Evolutionary conservation across 805 yeast genomes (phyloP).

Genomic region (Suhomyces prunicola): DNA sequence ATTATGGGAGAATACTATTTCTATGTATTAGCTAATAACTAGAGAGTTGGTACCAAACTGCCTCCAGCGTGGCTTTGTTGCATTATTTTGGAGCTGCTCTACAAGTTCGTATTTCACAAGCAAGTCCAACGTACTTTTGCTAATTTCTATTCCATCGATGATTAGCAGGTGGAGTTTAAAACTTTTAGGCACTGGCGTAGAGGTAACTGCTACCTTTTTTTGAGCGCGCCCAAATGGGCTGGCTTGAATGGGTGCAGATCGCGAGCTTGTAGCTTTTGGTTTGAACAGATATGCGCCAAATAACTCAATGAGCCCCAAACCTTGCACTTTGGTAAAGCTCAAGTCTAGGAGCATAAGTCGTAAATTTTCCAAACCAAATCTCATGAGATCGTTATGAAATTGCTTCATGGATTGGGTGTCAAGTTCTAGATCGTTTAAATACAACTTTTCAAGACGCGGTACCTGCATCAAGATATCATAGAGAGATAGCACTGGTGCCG

Average conservation of each 20-base stretch:
- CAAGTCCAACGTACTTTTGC: conserved; percentile 23
- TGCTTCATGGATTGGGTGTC: conserved; percentile 32
- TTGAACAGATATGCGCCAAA: conserved; percentile 11
- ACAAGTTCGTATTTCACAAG: conserved; percentile 17
- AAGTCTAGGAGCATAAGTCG: conserved; percentile 29
- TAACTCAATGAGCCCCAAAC: conserved; percentile 36
- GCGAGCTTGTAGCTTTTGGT: background rate
- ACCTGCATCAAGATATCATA: conserved; percentile 16
- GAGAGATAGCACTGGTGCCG: conserved; percentile 9
- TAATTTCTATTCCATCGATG: conserved; percentile 34
- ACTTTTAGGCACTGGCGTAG: background rate
- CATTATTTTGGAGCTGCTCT: conserved; percentile 21
- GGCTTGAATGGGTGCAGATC: background rate
- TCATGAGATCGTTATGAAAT: conserved; percentile 25
- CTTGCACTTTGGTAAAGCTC: conserved; percentile 37
- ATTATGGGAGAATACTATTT: background rate
- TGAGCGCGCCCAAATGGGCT: background rate
- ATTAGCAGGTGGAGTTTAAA: conserved; percentile 19
- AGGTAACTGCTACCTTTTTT: background rate
- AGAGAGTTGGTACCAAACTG: conserved; percentile 35
- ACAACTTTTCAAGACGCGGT: conserved; percentile 21
- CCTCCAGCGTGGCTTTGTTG: conserved; percentile 28
- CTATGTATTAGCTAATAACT: conserved; percentile 4
- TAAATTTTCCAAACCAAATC: conserved; percentile 13
- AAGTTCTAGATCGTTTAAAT: conserved; percentile 33